Evolutionary conservation across 306 rosid species (phyloP).

Genomic region (Erythrophleum fordii): DNA sequence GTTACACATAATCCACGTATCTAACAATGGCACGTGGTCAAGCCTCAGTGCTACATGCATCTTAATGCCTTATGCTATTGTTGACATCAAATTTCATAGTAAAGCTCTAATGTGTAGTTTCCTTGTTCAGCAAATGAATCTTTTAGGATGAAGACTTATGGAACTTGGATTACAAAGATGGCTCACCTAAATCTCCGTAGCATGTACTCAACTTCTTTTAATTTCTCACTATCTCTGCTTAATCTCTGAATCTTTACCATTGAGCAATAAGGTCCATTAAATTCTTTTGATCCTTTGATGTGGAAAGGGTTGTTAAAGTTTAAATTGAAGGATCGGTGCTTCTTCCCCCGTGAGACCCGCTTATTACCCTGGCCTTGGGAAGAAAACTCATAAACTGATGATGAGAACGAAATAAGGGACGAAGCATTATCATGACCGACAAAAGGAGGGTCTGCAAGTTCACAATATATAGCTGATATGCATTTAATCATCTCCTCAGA

Average conservation of each 20-base stretch:
- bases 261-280: slow-evolving; percentile 68
- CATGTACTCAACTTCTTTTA: slow-evolving; percentile 68
- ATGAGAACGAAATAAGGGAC: slow-evolving; percentile 59
- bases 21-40: neutral
- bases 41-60: neutral
- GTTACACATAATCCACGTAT: neutral
- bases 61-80: neutral
- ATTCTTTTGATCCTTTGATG: slow-evolving; percentile 59
- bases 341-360: slow-evolving; percentile 59
- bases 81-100: neutral
- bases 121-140: neutral
- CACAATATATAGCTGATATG: slow-evolving; percentile 79
- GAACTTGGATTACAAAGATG: slow-evolving; percentile 26
- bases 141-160: slow-evolving; percentile 7
- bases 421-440: slow-evolving; percentile 53
- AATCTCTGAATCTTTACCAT: slow-evolving; percentile 76
- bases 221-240: slow-evolving; percentile 63
- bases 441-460: slow-evolving; percentile 73
- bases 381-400: slow-evolving; percentile 58
- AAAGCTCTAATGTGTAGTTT: neutral
- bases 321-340: slow-evolving; percentile 59
- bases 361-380: slow-evolving; percentile 56
- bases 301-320: slow-evolving; percentile 62
- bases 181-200: slow-evolving; percentile 78
- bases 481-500: slow-evolving; percentile 90